Percentiles rank a stretch among this genome's conserved stretches.
These are phyloP conservation scores for Chlamydomonas urium DNA, from an alignment of 139 green algal species.

Conservation along the genomic window DNA sequence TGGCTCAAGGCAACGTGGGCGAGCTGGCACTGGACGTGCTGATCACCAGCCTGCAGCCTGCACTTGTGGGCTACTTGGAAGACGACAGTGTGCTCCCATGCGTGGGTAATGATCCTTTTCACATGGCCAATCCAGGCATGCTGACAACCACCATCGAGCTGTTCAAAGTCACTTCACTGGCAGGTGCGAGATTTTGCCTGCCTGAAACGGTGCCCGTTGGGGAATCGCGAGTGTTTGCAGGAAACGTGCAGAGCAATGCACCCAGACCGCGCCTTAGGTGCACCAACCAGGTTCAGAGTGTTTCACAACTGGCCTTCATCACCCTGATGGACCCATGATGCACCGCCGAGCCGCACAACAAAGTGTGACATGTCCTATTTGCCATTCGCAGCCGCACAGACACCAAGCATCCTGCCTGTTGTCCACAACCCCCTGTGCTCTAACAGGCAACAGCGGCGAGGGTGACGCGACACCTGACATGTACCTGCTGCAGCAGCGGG, in stretches of 20 bases:
- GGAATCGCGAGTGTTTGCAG: too few relatives aligned
- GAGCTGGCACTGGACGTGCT: slow-evolving; percentile 76
- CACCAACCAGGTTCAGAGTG: too few relatives aligned
- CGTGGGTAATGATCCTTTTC: slow-evolving; percentile 56
- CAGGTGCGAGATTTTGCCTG: too few relatives aligned
- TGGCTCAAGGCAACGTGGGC: slow-evolving; percentile 63
- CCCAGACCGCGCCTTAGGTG: too few relatives aligned
- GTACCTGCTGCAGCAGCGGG: slow-evolving; percentile 69
- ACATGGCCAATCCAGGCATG: slow-evolving; percentile 13
- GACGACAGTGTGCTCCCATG: slow-evolving; percentile 55
- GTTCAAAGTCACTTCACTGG: slow-evolving; percentile 29
- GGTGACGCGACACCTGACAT: too few relatives aligned
- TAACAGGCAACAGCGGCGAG: not conserved
- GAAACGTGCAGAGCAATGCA: too few relatives aligned
- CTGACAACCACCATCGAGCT: slow-evolving; percentile 59
- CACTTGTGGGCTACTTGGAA: slow-evolving; percentile 38
- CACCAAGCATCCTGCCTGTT: not conserved
- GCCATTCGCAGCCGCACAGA: not conserved
- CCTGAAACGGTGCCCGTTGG: too few relatives aligned
- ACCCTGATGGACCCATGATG: too few relatives aligned
- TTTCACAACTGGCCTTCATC: too few relatives aligned
- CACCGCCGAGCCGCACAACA: not conserved
- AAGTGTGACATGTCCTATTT: not conserved
- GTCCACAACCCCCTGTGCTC: not conserved
- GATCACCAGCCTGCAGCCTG: slow-evolving; percentile 31